These are phyloP conservation scores for Solanum paucissectum DNA, from an alignment of 257 asterid species.

Conservation along the genomic window DNA sequence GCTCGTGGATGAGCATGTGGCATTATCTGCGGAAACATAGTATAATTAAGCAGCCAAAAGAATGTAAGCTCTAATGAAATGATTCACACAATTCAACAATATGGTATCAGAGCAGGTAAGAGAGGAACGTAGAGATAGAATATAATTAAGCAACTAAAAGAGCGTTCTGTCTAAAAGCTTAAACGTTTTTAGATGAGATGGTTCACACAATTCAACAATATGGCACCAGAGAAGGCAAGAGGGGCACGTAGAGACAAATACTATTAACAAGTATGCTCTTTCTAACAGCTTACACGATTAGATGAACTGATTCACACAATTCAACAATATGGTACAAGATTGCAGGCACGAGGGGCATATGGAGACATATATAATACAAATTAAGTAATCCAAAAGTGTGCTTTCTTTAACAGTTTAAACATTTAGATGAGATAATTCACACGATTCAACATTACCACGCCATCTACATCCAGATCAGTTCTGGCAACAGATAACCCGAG, in stretches of 20 bases:
- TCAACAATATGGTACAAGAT: background rate
- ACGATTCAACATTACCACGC: slow-evolving; percentile 23
- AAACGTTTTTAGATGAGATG: too few relatives aligned
- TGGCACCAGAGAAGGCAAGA: background rate
- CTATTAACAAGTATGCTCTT: background rate
- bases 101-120: background rate
- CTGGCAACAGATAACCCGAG: slow-evolving; percentile 54
- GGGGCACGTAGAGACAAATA: background rate
- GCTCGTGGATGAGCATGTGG: slow-evolving; percentile 68
- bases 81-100: background rate
- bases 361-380: background rate
- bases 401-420: background rate
- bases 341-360: background rate
- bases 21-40: background rate
- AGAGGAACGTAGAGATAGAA: too few relatives aligned
- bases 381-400: background rate
- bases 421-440: background rate
- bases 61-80: too few relatives aligned
- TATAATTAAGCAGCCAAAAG: background rate
- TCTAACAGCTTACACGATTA: background rate
- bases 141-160: too few relatives aligned
- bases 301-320: background rate
- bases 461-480: slow-evolving; percentile 54
- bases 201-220: background rate
- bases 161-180: too few relatives aligned